A percentile compares a stretch with the other conserved stretches of the same genome.
These are phyloP conservation scores for Extremus antarcticus DNA, from an alignment of 495 filamentous ascomycete species.

Conservation along the genomic window DNA sequence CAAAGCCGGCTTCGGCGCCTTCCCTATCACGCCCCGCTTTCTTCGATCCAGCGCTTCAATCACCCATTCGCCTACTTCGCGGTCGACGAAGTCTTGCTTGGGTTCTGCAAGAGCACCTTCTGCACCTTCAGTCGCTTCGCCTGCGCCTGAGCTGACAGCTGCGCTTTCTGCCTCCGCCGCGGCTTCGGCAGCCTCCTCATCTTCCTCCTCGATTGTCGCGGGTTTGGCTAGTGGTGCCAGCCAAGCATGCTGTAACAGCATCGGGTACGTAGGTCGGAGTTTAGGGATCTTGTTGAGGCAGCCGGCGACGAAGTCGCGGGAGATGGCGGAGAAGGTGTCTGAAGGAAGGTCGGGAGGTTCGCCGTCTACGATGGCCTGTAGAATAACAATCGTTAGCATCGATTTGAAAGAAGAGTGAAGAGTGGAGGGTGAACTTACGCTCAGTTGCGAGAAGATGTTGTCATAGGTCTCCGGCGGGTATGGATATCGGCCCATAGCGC, in stretches of 20 bases:
- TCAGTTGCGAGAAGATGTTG: slow-evolving; percentile 96
- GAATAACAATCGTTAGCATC: slow-evolving; percentile 2
- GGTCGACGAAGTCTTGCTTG: slow-evolving; percentile 42
- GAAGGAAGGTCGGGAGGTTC: slow-evolving; percentile 77
- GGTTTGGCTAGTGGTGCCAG: slow-evolving; percentile 69
- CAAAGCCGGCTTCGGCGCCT: slow-evolving; percentile 32
- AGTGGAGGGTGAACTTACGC: slow-evolving; percentile 50
- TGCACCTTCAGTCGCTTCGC: background rate
- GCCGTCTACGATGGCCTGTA: slow-evolving; percentile 90
- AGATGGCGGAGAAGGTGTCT: slow-evolving; percentile 64
- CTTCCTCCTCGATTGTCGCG: slow-evolving; percentile 66
- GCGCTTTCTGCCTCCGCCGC: slow-evolving; percentile 27
- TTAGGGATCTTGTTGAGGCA: slow-evolving; percentile 91
- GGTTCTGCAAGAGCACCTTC: slow-evolving; percentile 7
- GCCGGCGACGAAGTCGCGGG: slow-evolving; percentile 75
- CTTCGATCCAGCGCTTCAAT: slow-evolving; percentile 41
- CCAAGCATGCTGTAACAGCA: slow-evolving; percentile 84
- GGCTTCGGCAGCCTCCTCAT: slow-evolving; percentile 46
- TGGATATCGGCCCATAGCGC: slow-evolving; percentile 87
- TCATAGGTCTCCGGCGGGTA: slow-evolving; percentile 98
- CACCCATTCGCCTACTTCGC: slow-evolving; percentile 81
- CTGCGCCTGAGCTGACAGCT: slow-evolving; percentile 17
- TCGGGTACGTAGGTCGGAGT: slow-evolving; percentile 78
- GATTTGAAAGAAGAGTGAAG: background rate
- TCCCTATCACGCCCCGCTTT: slow-evolving; percentile 28